phyloP scores from a whole-genome alignment of 116 monocot genomes.

The Cymodocea nodosa region DNA sequence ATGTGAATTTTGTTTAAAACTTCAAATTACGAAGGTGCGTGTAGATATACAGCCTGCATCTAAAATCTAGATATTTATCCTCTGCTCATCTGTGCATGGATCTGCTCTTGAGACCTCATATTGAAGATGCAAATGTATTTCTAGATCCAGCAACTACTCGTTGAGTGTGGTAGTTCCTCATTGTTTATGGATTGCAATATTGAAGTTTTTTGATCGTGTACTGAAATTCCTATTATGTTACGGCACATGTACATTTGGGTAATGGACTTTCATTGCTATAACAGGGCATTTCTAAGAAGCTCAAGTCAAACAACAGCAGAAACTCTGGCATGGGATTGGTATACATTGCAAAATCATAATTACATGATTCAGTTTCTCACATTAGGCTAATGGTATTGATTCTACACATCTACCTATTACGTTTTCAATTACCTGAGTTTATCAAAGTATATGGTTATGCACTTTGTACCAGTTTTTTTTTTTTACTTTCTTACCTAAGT shows the following conservation, averaged over 20 bases:
- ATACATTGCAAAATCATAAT: neutral
- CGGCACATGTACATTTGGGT: neutral
- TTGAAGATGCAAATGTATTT: too few species aligned
- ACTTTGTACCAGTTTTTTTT: neutral
- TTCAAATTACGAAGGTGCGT: too few species aligned
- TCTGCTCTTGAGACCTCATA: too few species aligned
- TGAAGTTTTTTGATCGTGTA: neutral
- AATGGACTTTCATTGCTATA: neutral
- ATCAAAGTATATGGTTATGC: neutral
- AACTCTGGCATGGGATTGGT: neutral
- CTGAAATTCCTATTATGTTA: neutral
- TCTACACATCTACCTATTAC: neutral
- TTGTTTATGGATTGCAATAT: too few species aligned
- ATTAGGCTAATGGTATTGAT: constrained; percentile 7
- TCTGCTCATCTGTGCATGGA: too few species aligned
- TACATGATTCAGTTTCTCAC: neutral
- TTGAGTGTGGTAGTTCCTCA: too few species aligned
- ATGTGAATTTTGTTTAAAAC: too few species aligned
- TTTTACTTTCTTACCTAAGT: too few species aligned
- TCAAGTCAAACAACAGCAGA: neutral
- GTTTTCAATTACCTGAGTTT: neutral
- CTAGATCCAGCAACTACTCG: too few species aligned
- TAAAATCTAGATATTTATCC: too few species aligned
- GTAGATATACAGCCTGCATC: too few species aligned
- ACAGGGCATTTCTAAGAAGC: neutral